Evolutionary conservation across 139 green algal genomes (phyloP), one percentile per base, ranked within the genome.

Genomic region (Parachlorella kessleri): DNA sequence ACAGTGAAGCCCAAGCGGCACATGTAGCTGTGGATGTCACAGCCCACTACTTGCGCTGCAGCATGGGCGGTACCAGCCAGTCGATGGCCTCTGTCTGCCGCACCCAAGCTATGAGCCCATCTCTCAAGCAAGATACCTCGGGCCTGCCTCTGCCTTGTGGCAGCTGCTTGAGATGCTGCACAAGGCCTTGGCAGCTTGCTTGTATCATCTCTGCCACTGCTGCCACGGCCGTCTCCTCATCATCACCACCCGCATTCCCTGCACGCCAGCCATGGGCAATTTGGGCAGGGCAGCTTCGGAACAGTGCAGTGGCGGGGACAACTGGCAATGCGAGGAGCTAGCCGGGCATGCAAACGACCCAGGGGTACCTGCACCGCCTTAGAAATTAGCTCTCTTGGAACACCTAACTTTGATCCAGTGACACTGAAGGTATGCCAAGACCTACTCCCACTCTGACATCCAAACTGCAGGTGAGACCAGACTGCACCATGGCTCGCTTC

Each of bases 31-130:
- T n/a, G n/a, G n/a, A n/a, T n/a, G n/a, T n/a, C n/a, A n/a, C n/a
- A n/a, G n/a, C n/a, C 48, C 48, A 18, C 48, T 59, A 14, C 48
- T 59, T 59, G 48, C 48, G 40, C 36, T 92, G 85, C 74, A 96
- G 85, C 88, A 96, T 92, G 33, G 92, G 92, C 3, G 92, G 92
- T 42, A 93, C 91, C 59, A 96, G 73, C 90, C 92, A 96, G 6
- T 90, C 85, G 10, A 92, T 82, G 1, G 64, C 73, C 0, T 86
- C 72, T 73, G 92, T 85, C 6, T 70, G 40, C 1, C 63, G 21
- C 2, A 88, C 54, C 8, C 38, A 55, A 24, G 40, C 48, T 7
- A 33, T 33, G 6, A 91, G 36, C 28, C 69, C 66, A 0, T 67
- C 69, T 6, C 70, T 72, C 41, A 87, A 10, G n/a, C n/a, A n/a